Evolutionary conservation across 768 basidiomycete genomes (phyloP), one percentile per base, ranked within the genome.

Genomic region (Podaxis sp.): DNA sequence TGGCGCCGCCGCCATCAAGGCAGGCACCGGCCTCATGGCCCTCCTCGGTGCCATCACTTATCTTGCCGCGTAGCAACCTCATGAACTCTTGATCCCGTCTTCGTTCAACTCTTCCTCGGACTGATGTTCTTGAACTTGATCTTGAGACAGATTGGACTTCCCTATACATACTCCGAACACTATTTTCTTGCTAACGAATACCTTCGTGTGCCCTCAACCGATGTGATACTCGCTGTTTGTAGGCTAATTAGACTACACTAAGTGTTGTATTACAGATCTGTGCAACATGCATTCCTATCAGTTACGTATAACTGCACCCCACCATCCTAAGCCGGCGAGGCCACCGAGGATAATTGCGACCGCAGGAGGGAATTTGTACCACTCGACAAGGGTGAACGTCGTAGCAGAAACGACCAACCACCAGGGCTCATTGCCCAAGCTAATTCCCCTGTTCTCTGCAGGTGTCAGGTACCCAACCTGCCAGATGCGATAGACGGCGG

Each of bases 381-480:
- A 80, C 65, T 79, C 76, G 5, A 76, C 75, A 5, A 71, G 73
- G 3, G 80, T 77, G 63, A 78, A 83, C 1, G 78, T 73, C 0
- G 71, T 61, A 1, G 75, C 73, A 1, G 78, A 74, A 49, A 82
- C 71, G 17, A 80, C 78, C 38, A 80, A 70, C 83, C 82, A 83
- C 77, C 80, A 83, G 2, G 81, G 80, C 56, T 83, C 77, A 11
- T 71, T 60, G 4, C 70, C 74, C 57, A 79, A 63, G 54, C 74
- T 75, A 11, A 68, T 67, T 40, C 75, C 74, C 24, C 63, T 55
- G 17, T 55, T 71, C n/a, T 70, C 64, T 28, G 65, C 55, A 12
- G 69, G 65, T 20, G 71, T 77, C 55, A 79, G 65, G 58, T 74
- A 78, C 11, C 77, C 76, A 54, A 77, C 73, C 65, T 77, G 72